Evolutionary conservation across 208 protist genomes (phyloP), one percentile per base, ranked within the genome.

Genomic region (Trypanosoma vivax): DNA sequence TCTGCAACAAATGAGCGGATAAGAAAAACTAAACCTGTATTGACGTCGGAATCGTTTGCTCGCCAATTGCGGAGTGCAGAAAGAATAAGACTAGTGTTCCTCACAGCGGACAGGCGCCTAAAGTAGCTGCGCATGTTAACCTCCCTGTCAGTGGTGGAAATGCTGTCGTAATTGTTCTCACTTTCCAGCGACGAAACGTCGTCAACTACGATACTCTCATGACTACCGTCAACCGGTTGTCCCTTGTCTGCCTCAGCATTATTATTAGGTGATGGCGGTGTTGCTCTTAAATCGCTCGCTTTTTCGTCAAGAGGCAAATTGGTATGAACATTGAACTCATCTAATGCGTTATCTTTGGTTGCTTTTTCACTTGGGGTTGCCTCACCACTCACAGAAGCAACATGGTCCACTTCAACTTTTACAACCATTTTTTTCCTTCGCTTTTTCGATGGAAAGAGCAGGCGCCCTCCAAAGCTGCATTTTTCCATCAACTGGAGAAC

Each of bases 401-500:
- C 50, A 4, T 82, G 56, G 62, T 77, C 13, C 54, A 59, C 23
- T 73, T 58, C 65, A 70, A 59, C 14, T 56, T 14, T 34, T 55
- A 68, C 39, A 71, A 30, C 24, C 50, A 45, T 3, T 39, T 57
- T 43, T 5, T 50, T 55, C n/a, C 50, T 60, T 59, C 52, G 42
- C 39, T 61, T 81, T 28, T 57, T 63, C 2, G 52, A 58, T 51
- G 83, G 77, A 27, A 93, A 73, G 0, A 89, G 53, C 2, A 93
- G 46, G 42, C 48, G 72, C 13, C 86, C 86, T 33, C 81, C 65
- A 66, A 82, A 93, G 51, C 82, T 89, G 64, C 82, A 93, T 47
- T 81, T 79, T 33, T 93, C 86, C 71, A 93, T 87, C 28, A 93
- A 61, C 40, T 79, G 73, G 57, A 93, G 80, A 3, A 88, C 75